Conservation (phyloP, 1,284 basidiomycete genomes). For the Rhodotorula sp. region DNA sequence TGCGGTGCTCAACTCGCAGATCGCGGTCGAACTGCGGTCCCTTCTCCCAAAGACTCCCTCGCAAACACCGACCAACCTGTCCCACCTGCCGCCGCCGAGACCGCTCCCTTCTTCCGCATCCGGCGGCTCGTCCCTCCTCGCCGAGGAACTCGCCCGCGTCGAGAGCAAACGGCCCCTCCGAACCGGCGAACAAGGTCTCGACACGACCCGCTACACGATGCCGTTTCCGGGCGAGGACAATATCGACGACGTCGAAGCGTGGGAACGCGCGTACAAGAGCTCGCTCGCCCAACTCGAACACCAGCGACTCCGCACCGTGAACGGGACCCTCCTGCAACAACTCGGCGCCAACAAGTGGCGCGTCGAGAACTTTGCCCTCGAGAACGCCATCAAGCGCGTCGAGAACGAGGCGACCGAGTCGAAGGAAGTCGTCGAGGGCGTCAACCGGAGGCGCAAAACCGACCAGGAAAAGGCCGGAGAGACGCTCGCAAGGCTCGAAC, state of each 20-base stretch:
- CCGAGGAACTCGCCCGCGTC: constrained; percentile 44
- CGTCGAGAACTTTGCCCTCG: constrained; percentile 82
- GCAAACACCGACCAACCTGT: constrained; percentile 35
- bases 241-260: constrained; percentile 67
- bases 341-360: constrained; percentile 90
- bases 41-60: constrained; percentile 32
- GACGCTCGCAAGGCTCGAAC: constrained; percentile 74
- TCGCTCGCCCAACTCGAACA: constrained; percentile 85
- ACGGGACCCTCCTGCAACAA: constrained; percentile 76
- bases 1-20: constrained; percentile 69
- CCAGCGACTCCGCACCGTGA: constrained; percentile 81
- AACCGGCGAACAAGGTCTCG: constrained; percentile 57
- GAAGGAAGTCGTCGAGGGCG: constrained; percentile 70
- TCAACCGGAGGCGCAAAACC: constrained; percentile 84
- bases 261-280: constrained; percentile 72
- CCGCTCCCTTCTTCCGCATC: constrained; percentile 20
- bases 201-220: constrained; percentile 74
- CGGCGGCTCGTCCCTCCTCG: constrained; percentile 18
- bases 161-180: constrained; percentile 57
- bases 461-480: constrained; percentile 72
- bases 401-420: constrained; percentile 70
- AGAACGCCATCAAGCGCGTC: constrained; percentile 69
- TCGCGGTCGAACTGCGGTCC: constrained; percentile 54
- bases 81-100: constrained; percentile 30
- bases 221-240: constrained; percentile 65